Base-by-base conservation (phyloP, 1,284 basidiomycete genomes). In the Malassezia japonica region DNA sequence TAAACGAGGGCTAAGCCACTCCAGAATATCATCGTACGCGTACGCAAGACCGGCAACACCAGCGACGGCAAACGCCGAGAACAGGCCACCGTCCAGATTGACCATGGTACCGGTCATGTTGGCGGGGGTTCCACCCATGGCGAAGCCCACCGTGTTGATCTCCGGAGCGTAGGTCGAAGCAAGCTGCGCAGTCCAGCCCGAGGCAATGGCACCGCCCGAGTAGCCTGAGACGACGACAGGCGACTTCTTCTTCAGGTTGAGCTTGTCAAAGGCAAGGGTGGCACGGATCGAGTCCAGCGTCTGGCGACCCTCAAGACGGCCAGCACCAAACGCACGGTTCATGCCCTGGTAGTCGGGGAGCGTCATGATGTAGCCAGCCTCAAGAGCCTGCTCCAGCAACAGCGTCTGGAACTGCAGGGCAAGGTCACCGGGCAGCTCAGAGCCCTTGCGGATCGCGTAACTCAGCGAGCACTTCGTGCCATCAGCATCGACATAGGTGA, bases 151-250 rank as follows among this genome's bases (percentile, higher is more conserved):
- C 3, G 66, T 28, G 10, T 49, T 45, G 18, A 69, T 21, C 7
- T 67, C 63, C 1, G 59, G 48, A 5, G 62, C 60, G 35, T 68
- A 66, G 2, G 39, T 34, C 2, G 56, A 43, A 31, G 60, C 52
- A 23, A 62, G 15, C 23, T 54, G 47, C 1, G 59, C 54, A 1
- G 65, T 58, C 67, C 67, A 70, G 2, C 63, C 65, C 0, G 55
- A 57, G 6, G 64, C 62, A 3, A 65, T 51, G 5, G 64, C 65
- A 9, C 67, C 67, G 9, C 67, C 65, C 2, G 64, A 66, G 47
- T 70, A 70, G 18, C 67, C 67, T 43, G 50, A 59, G 38, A 56
- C 37, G 6, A 40, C 46, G 13, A 65, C 36, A 33, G 56, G 60
- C 6, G 59, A 56, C 12, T 56, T 39, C 8, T 21, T 21, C 2